Percentiles rank a stretch among this genome's conserved stretches.
Evolutionary conservation across 2,329 filamentous ascomycete species (phyloP).

Genomic region (Aureobasidium lini): DNA sequence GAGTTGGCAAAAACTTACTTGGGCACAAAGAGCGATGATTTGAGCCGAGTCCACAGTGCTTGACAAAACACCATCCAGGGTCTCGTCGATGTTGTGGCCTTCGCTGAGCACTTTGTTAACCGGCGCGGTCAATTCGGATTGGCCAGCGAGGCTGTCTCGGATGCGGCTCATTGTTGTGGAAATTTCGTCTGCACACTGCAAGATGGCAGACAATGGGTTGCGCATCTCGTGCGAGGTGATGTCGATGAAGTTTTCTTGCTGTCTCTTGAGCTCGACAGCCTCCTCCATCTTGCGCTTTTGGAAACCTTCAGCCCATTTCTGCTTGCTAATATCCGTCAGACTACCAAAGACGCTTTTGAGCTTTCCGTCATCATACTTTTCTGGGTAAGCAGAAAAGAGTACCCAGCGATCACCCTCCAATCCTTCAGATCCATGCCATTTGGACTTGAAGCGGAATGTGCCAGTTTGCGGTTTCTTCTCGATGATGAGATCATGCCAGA

Average conservation of each 20-base stretch:
- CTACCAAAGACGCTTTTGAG: constrained; percentile 72
- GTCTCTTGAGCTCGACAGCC: constrained; percentile 70
- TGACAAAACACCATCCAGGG: constrained; percentile 40
- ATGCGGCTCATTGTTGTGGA: constrained; percentile 41
- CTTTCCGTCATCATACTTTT: constrained; percentile 55
- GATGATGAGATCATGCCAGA: constrained; percentile 59
- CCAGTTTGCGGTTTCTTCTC: constrained; percentile 57
- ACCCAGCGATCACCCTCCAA: constrained; percentile 60
- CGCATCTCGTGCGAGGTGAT: constrained; percentile 35
- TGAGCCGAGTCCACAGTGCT: constrained; percentile 66
- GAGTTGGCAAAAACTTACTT: constrained; percentile 26
- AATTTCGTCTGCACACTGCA: constrained; percentile 73
- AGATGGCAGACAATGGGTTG: constrained; percentile 49
- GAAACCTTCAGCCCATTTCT: constrained; percentile 77
- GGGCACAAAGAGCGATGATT: constrained; percentile 68
- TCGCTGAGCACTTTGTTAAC: background rate
- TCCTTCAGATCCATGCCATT: constrained; percentile 53
- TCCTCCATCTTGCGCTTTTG: constrained; percentile 72
- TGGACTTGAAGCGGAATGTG: constrained; percentile 68
- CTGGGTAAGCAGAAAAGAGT: constrained; percentile 67
- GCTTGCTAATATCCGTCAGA: constrained; percentile 77
- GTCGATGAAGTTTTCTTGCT: constrained; percentile 69
- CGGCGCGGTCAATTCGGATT: constrained; percentile 19
- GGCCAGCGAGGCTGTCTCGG: constrained; percentile 35
- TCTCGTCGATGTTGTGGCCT: constrained; percentile 29